Evolutionary conservation across 73 alveolate genomes (phyloP), one percentile per base, ranked within the genome.

Genomic region (Paramecium tetraurelia): DNA sequence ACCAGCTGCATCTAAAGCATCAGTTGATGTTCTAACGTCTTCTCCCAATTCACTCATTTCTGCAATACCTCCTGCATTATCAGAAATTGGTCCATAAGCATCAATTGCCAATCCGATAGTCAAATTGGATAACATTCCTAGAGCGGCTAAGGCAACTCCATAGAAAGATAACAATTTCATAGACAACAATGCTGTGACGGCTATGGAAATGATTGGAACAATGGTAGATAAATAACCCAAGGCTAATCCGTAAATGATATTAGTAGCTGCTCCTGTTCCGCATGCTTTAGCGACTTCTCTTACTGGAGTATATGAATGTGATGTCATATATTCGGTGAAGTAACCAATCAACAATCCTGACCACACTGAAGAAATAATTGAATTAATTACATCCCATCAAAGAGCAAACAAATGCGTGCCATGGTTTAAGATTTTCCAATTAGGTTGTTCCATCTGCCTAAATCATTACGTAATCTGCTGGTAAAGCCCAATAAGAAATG

Each of bases 11-110:
- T 98, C 99, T 38, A 98, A 96, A 75, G 97, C 97, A 72, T 98
- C 99, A 53, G 99, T 98, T 46, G 92, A 92, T 85, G 95, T 92
- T 92, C 99, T 98, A 92, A 97, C 98, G 58, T 92, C 83, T 75
- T 95, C 95, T 44, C 92, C 97, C 92, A 97, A 95, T 85, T 94
- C 98, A 40, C 98, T 85, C 98, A 98, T 97, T 95, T 98, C 99
- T 63, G 99, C 99, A 71, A 98, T 98, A 93, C 99, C 99, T 29
- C 99, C 99, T 38, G 99, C 99, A 93, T 98, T 98, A 92, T 98
- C 99, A 40, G 99, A 92, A 89, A 98, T 96, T 58, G 99, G 99
- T 63, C 98, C 99, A 94, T 95, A 97, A 6, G 97, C 99, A 93
- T 97, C 98, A 85, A 96, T 96, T 83, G 99, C 96, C 83, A 98